Base-by-base conservation (phyloP, 371 early-diverging fungal species). In the Mortierella sp. region DNA sequence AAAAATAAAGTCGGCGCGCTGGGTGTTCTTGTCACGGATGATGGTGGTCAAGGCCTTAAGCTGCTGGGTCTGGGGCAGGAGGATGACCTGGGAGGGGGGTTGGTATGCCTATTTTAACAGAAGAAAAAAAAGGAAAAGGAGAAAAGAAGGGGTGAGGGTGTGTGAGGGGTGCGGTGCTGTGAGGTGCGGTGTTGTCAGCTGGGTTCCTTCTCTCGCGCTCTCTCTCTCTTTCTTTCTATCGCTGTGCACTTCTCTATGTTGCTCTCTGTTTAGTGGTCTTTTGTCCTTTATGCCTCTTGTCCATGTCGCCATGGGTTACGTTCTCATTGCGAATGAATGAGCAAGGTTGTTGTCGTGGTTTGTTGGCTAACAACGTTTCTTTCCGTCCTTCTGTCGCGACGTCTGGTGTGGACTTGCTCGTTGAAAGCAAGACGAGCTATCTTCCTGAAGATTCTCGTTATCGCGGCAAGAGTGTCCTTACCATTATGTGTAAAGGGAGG, bases 1-100 rank as follows among this genome's bases (percentile, higher is more conserved):
- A 87, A 98, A 98, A 69, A 98, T 96, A 85, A 97, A 98, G 89
- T 97, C 98, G 70, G 93, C 92, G 53, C 98, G 95, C 82, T 90
- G 86, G 0, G 98, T 97, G 53, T 93, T 87, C 76, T 92, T 91
- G 84, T 94, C 91, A 69, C 98, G 93, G 80, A 98, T 96, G 50
- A 97, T 96, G 73, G 97, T 95, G 92, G 95, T 93, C 75, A 95
- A 88, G 8, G 94, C 95, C 88, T 93, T 93, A 67, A 96, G 92
- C 87, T 96, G 96, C 75, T 93, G 90, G n/a, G 93, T 95, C 76
- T 93, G 93, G 71, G 90, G 89, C 77, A 96, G 92, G 72, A 94
- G 87, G 80, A 93, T 90, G 79, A 95, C 93, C 82, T 94, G 95
- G 14, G 90, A 61, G 70, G 92, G 92, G 86, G 94, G 82, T 87